These are phyloP conservation scores for Diplocarpon mali DNA, from an alignment of 2,329 filamentous ascomycete species.

Conservation along the genomic window DNA sequence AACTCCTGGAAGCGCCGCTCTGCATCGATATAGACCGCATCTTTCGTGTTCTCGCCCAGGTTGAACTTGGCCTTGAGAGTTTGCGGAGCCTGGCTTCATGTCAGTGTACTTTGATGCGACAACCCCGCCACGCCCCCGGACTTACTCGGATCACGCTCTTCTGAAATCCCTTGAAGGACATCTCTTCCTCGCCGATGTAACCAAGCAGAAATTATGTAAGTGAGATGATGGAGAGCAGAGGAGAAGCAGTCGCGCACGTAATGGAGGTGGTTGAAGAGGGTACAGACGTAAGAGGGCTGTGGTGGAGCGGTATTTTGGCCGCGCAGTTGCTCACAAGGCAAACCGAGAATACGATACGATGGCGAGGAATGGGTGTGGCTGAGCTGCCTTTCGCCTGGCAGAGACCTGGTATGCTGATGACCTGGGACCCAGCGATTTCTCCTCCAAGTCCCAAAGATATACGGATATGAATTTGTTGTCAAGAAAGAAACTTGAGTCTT, in stretches of 20 bases:
- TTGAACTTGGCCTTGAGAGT: conserved; percentile 87
- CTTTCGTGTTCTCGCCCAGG: conserved; percentile 89
- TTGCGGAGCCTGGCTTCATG: conserved; percentile 61
- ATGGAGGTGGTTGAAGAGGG: conserved; percentile 7
- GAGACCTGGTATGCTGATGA: conserved; percentile 3
- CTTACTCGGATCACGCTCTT: conserved; percentile 80
- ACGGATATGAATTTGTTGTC: conserved; percentile 2
- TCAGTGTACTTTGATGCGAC: conserved; percentile 11
- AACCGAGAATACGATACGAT: conserved; percentile 9
- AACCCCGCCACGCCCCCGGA: conserved; percentile 18
- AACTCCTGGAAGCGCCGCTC: conserved; percentile 90
- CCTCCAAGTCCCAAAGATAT: background rate
- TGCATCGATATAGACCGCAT: conserved; percentile 87
- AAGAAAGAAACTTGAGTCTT: conserved; percentile 6
- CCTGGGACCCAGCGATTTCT: background rate
- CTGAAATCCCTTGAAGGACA: conserved; percentile 96
- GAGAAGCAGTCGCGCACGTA: background rate
- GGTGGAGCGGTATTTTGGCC: background rate
- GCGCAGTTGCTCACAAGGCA: conserved; percentile 1
- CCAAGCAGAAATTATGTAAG: conserved; percentile 4
- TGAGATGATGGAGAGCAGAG: background rate
- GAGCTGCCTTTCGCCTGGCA: conserved; percentile 10
- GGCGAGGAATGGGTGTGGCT: conserved; percentile 23
- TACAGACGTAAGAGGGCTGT: conserved; percentile 2
- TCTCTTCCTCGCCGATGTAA: conserved; percentile 17